Conservation (phyloP, 768 basidiomycete genomes). For the Suillus luteus region DNA sequence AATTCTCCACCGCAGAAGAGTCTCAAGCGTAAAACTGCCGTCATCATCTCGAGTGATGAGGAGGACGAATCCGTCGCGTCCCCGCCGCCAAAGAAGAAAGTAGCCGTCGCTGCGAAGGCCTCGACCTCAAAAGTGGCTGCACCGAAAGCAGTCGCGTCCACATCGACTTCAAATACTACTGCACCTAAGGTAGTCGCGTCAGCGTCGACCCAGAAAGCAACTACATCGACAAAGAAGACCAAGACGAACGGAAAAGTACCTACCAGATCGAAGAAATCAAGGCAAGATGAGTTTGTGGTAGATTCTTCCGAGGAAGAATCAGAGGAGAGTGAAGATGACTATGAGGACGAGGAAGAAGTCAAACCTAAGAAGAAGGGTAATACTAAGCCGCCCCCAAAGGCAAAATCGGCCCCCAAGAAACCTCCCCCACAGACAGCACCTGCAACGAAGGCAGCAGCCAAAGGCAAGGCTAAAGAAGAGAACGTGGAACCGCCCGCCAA, state of each 20-base stretch:
- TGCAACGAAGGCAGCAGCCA: constrained; percentile 17
- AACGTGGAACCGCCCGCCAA: constrained; percentile 10
- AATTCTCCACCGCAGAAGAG: constrained; percentile 20
- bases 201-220: neutral
- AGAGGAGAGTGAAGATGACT: constrained; percentile 24
- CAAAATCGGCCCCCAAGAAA: constrained; percentile 26
- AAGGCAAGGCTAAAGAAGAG: constrained; percentile 18
- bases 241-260: constrained; percentile 5
- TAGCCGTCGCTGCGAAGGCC: constrained; percentile 23
- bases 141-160: neutral
- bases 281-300: constrained; percentile 38
- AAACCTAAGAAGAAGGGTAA: constrained; percentile 16
- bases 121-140: constrained; percentile 2
- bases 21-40: constrained; percentile 36
- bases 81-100: constrained; percentile 46
- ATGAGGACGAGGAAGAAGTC: constrained; percentile 15
- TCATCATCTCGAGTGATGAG: constrained; percentile 39
- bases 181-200: neutral
- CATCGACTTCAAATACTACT: neutral
- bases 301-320: constrained; percentile 30
- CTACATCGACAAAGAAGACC: neutral
- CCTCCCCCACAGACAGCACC: constrained; percentile 16
- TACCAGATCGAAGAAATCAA: constrained; percentile 13
- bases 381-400: constrained; percentile 6
- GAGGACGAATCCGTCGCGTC: constrained; percentile 36